A percentile compares a stretch with the other conserved stretches of the same genome.
Conservation (phyloP, 2,329 filamentous ascomycete species). For the Scortechinia acanthostroma region DNA sequence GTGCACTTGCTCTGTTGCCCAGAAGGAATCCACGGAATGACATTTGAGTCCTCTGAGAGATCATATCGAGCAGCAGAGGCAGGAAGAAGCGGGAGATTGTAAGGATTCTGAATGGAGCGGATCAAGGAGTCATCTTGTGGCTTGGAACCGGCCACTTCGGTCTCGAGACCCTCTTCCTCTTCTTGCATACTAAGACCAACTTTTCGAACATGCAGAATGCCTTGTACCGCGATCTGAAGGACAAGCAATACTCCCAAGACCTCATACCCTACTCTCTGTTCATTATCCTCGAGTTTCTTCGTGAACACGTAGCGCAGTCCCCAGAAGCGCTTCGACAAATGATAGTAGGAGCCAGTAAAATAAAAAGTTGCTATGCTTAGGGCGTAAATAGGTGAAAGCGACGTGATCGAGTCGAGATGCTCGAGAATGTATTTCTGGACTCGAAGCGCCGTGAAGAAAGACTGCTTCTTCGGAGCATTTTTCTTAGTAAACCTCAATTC, state of each 20-base stretch:
- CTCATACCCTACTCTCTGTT: not conserved
- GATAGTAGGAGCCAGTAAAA: slow-evolving; percentile 1
- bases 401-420: not conserved
- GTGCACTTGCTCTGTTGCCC: not conserved
- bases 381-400: slow-evolving; percentile 1
- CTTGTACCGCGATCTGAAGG: not conserved
- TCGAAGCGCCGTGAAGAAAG: not conserved
- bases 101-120: not conserved
- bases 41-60: not conserved
- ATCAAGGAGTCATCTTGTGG: not conserved
- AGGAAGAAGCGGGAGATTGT: not conserved
- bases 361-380: slow-evolving; percentile 1
- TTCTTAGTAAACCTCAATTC: not conserved
- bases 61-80: not conserved
- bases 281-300: not conserved
- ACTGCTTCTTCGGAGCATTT: not conserved
- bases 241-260: not conserved
- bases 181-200: not conserved
- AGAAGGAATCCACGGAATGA: not conserved
- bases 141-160: not conserved
- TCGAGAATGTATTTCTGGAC: not conserved
- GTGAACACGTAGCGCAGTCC: slow-evolving; percentile 1
- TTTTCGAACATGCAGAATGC: not conserved
- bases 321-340: not conserved
- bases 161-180: not conserved